A percentile compares a stretch with the other conserved stretches of the same genome.
Evolutionary conservation across 1,139 yeast genomes (phyloP).

Genomic region (Nakaseomyces delphensis): DNA sequence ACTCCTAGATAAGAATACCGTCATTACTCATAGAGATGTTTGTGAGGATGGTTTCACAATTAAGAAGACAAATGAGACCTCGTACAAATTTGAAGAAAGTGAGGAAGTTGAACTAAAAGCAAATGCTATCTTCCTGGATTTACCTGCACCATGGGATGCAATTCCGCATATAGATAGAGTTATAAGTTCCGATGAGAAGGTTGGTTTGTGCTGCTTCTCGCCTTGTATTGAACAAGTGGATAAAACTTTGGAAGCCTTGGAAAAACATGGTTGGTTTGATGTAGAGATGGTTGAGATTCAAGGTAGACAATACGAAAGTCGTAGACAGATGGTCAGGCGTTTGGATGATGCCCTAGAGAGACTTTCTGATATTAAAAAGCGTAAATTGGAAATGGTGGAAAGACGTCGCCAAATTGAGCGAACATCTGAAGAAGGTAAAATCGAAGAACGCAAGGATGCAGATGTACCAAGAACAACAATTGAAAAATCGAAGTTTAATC

Average conservation of each 20-base stretch:
- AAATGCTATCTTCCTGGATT: conserved; percentile 73
- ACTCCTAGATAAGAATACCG: conserved; percentile 40
- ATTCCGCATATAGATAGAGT: conserved; percentile 64
- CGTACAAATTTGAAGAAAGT: conserved; percentile 23
- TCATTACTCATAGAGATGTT: conserved; percentile 84
- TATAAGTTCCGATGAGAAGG: conserved; percentile 44
- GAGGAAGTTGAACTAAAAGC: conserved; percentile 39
- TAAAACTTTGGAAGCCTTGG: conserved; percentile 67
- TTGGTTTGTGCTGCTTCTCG: conserved; percentile 83
- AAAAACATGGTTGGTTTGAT: conserved; percentile 72
- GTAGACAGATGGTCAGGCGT: conserved; percentile 78
- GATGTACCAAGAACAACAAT: conserved; percentile 24
- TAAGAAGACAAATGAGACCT: conserved; percentile 31
- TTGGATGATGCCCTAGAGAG: conserved; percentile 75
- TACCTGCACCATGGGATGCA: conserved; percentile 97
- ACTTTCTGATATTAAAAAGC: conserved; percentile 66
- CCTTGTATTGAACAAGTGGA: conserved; percentile 98
- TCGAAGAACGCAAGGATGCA: conserved; percentile 10
- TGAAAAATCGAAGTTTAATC: conserved; percentile 61
- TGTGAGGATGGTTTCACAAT: conserved; percentile 77
- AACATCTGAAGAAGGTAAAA: conserved; percentile 23
- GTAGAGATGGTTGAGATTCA: conserved; percentile 92
- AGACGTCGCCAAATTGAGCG: conserved; percentile 38
- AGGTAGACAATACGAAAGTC: conserved; percentile 81
- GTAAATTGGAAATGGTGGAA: conserved; percentile 69